Conservation (phyloP, 345 rosid genomes). For the Excoecaria agallocha region DNA sequence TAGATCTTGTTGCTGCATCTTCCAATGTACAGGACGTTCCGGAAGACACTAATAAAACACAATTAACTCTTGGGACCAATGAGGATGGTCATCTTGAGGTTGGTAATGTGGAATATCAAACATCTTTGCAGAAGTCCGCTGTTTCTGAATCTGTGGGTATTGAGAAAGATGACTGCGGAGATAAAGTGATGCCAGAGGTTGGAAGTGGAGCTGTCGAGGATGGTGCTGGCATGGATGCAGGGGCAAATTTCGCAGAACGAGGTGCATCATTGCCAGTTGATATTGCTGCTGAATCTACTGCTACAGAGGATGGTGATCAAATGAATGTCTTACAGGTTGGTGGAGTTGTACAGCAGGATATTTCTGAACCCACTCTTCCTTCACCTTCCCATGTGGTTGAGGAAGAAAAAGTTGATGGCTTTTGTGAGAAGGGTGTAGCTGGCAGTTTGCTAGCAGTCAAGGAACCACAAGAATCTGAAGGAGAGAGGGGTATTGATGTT, state of each 20-base stretch:
- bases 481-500: conserved; percentile 10
- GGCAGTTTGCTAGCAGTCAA: not conserved
- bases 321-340: conserved; percentile 16
- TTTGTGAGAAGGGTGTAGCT: conserved; percentile 1
- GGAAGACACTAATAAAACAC: conserved; percentile 5
- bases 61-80: not conserved
- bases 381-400: conserved; percentile 7
- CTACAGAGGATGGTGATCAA: conserved; percentile 16
- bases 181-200: not conserved
- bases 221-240: not conserved
- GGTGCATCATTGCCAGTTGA: conserved; percentile 10
- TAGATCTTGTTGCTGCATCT: conserved; percentile 16
- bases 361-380: conserved; percentile 10
- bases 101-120: not conserved
- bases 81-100: conserved; percentile 6
- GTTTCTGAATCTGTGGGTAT: conserved; percentile 3
- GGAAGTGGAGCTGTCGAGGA: not conserved
- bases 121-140: not conserved
- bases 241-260: conserved; percentile 9
- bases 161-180: conserved; percentile 7
- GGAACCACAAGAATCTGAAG: not conserved
- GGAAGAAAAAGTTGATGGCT: conserved; percentile 17
- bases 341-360: conserved; percentile 1
- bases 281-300: conserved; percentile 6
- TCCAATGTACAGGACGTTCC: conserved; percentile 7